Base-by-base conservation (phyloP, 2,329 filamentous ascomycete species). In the Plectosphaerella sp. region DNA sequence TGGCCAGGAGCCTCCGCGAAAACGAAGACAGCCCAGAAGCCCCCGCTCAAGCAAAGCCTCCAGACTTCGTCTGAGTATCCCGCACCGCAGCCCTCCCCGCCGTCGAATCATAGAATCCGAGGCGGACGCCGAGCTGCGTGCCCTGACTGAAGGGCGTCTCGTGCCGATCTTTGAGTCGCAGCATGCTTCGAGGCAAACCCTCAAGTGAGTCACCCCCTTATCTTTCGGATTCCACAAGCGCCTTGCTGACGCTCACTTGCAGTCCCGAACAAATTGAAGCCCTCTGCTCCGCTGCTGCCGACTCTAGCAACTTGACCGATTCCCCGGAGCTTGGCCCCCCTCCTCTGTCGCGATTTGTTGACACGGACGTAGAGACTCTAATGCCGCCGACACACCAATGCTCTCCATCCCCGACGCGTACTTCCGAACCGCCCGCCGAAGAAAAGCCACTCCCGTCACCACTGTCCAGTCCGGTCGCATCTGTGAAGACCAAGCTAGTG, bases 251-350 rank as follows among this genome's bases (percentile, higher is more conserved):
- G 35, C 61, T 68, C 54, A 70, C 60, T 41, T 54, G 8, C 51
- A 86, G 83, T 57, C 75, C 75, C 20, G 80, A 84, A 8, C 81
- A 89, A 59, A 83, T 88, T 39, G 68, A 84, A 36, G 85, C 76
- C n/a, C 71, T 85, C 33, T 74, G 75, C 49, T 72, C 72, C 37
- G 73, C 78, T 46, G 74, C 72, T 12, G 71, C 65, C 39, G 69
- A 75, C 49, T 73, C 66, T 7, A 67, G 66, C 45, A 70, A 75
- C 48, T 73, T 74, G 35, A 75, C 74, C 45, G 81, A 86, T 41
- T 89, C 87, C 3, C 86, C 87, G 6, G 86, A 90, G 52, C 76
- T 91, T 45, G 87, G 86, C 0, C 79, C 83, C 4, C 82, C 83
- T 5, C 79, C 82, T 1, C 72, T 82, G 45, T 84, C 80, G 9